Evolutionary conservation across 441 rosid species (phyloP).

Genomic region (Hypseocharis bilobata): DNA sequence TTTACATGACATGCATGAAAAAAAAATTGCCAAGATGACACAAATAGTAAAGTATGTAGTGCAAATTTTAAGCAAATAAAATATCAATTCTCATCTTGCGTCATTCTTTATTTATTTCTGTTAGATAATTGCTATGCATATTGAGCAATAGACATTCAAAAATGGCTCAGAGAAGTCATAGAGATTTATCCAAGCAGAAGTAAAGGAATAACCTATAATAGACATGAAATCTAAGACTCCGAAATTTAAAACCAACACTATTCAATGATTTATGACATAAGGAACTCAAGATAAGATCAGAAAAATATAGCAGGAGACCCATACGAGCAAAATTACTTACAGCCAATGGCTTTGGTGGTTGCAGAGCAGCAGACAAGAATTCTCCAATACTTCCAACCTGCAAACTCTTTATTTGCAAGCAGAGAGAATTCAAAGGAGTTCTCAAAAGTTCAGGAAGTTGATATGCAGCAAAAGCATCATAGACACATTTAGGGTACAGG

Average conservation of each 20-base stretch:
- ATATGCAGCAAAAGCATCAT: constrained; percentile 88
- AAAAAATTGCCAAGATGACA: neutral
- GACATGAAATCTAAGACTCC: too few relatives aligned
- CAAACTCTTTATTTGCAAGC: constrained; percentile 95
- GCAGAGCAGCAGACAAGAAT: constrained; percentile 89
- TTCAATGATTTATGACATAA: too few relatives aligned
- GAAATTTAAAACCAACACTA: too few relatives aligned
- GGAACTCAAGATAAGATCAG: neutral
- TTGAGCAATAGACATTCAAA: neutral
- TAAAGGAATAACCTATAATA: neutral
- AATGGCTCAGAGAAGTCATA: neutral
- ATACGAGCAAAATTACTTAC: constrained; percentile 41
- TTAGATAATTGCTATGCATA: neutral
- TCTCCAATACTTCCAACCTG: constrained; percentile 82
- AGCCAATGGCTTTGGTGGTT: constrained; percentile 83
- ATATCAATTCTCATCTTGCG: neutral
- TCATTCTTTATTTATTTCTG: neutral
- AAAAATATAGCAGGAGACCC: neutral
- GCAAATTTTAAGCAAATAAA: neutral
- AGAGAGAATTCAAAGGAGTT: constrained; percentile 95
- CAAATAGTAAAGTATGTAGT: too few relatives aligned
- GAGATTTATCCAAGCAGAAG: neutral
- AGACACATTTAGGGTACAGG: constrained; percentile 78
- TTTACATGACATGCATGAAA: neutral
- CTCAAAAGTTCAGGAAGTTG: constrained; percentile 98